phyloP scores from a whole-genome alignment of 179 eudicot species.

The Silene coronaria region DNA sequence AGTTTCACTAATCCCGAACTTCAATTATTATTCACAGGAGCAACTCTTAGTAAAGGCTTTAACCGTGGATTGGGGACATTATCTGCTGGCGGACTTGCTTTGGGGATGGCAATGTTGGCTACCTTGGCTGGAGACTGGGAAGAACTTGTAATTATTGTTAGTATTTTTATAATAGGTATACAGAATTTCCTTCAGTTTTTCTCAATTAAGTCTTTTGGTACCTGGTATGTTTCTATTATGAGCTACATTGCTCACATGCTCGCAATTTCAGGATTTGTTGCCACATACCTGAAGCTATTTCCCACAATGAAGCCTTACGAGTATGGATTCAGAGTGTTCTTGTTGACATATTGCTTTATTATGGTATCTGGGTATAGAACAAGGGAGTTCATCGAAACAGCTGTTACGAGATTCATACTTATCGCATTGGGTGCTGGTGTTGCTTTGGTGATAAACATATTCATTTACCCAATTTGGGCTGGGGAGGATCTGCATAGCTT shows the following conservation, averaged over 20 bases:
- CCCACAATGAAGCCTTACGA: conserved; percentile 86
- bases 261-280: conserved; percentile 42
- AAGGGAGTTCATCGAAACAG: conserved; percentile 59
- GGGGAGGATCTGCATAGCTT: conserved; percentile 85
- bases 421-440: conserved; percentile 81
- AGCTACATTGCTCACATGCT: conserved; percentile 4
- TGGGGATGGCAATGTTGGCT: conserved; percentile 59
- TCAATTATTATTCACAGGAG: conserved; percentile 31
- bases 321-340: conserved; percentile 86
- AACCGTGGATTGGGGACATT: conserved; percentile 80
- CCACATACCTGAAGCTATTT: conserved; percentile 64
- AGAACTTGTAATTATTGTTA: conserved; percentile 48
- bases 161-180: conserved; percentile 59
- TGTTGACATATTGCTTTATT: conserved; percentile 74
- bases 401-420: conserved; percentile 66
- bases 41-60: conserved; percentile 79
- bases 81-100: conserved; percentile 75
- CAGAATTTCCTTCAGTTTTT: neutral
- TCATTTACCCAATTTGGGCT: conserved; percentile 93
- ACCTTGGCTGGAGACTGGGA: conserved; percentile 62
- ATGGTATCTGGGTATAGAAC: conserved; percentile 80
- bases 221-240: neutral
- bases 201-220: neutral
- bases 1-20: neutral
- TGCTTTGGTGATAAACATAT: conserved; percentile 59